phyloP scores from a whole-genome alignment of 148 eudicot species.

The Simmondsia chinensis region DNA sequence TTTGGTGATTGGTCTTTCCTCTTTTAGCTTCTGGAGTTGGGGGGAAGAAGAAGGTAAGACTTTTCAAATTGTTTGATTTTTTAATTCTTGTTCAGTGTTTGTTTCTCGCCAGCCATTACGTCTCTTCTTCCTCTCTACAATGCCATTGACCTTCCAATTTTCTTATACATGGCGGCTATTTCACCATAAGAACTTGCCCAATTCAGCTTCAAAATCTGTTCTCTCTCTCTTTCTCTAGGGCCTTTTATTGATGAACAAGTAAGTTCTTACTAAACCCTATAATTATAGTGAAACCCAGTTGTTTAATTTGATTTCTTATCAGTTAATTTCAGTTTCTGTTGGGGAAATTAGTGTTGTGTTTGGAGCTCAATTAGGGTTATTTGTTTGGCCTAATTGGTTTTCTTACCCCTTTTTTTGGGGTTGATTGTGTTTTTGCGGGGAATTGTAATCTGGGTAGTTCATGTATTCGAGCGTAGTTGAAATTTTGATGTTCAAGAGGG shows the following conservation, averaged over 20 bases:
- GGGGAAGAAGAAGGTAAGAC: no score
- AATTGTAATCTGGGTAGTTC: conserved; percentile 23
- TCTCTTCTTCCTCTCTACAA: conserved; percentile 17
- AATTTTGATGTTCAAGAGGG: conserved; percentile 20
- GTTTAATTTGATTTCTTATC: no score
- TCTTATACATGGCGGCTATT: background rate
- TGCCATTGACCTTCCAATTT: conserved; percentile 39
- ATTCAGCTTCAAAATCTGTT: background rate
- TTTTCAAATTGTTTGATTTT: no score
- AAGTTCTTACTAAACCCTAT: conserved; percentile 12
- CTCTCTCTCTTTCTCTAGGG: conserved; percentile 3
- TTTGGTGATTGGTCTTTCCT: no score
- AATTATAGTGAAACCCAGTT: background rate
- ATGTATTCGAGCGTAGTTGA: conserved; percentile 20
- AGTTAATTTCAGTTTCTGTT: no score
- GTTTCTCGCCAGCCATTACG: conserved; percentile 51
- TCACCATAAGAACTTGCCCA: conserved; percentile 6
- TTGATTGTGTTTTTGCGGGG: conserved; percentile 5
- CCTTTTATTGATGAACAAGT: conserved; percentile 11
- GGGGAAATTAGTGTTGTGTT: background rate
- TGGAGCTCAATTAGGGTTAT: background rate
- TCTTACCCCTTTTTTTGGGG: background rate
- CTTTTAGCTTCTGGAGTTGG: no score
- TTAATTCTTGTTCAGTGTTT: no score
- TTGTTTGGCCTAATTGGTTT: background rate